Evolutionary conservation across 140 eudicot genomes (phyloP).

Genomic region (Oenanthe javanica): DNA sequence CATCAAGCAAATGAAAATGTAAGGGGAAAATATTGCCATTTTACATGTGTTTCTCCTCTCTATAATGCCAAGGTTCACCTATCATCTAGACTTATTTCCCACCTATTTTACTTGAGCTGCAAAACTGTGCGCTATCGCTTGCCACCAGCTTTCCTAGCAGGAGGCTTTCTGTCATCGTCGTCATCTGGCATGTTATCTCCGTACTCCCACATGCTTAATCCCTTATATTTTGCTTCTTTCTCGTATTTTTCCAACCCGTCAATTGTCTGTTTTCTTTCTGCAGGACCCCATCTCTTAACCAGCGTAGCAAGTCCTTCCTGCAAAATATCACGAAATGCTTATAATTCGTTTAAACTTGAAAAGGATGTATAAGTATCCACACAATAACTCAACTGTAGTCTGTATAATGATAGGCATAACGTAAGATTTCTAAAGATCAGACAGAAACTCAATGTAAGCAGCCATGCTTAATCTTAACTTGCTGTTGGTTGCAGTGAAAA

Average conservation of each 20-base stretch:
- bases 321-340: not conserved
- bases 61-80: not conserved
- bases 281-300: slow-evolving; percentile 80
- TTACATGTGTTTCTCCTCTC: not conserved
- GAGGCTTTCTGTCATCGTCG: slow-evolving; percentile 37
- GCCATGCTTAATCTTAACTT: not conserved
- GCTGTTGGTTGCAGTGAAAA: too few species aligned
- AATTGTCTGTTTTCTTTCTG: slow-evolving; percentile 44
- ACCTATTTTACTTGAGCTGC: not conserved
- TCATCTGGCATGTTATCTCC: slow-evolving; percentile 87
- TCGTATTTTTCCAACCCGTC: slow-evolving; percentile 68
- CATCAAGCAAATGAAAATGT: too few species aligned
- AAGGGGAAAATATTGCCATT: not conserved
- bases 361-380: not conserved
- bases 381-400: not conserved
- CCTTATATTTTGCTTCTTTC: slow-evolving; percentile 49
- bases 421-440: not conserved
- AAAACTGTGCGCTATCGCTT: slow-evolving; percentile 28
- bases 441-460: not conserved
- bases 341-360: not conserved
- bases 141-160: slow-evolving; percentile 75
- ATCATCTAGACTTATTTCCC: not conserved
- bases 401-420: not conserved
- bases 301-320: slow-evolving; percentile 86
- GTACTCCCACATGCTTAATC: slow-evolving; percentile 84